Base-by-base conservation (phyloP, 2,329 filamentous ascomycete species). In the Ascochyta lentis region DNA sequence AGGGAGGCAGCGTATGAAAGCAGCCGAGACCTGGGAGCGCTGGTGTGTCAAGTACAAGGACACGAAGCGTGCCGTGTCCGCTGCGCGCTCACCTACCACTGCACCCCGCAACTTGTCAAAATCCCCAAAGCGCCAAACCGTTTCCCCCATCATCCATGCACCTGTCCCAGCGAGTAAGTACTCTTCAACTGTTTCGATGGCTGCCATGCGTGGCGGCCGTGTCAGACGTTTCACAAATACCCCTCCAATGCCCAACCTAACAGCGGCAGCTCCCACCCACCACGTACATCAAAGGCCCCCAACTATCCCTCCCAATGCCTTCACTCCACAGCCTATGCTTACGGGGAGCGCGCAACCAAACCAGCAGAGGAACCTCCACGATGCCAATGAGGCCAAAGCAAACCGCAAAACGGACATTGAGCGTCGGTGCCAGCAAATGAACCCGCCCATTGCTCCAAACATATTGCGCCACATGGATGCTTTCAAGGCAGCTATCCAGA, bases 401-500 rank as follows among this genome's bases (percentile, higher is more conserved):
- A 81, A 80, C 54, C 83, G 89, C 58, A 85, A 84, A 69, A 79
- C 81, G 13, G 90, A 92, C 63, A 92, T 94, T 66, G 89, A 92
- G 72, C 83, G 83, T 47, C 84, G 89, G 26, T 90, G 88, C 67
- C 76, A 84, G 71, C 79, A 83, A 43, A 80, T 94, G 44, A 75
- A 86, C 29, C 89, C 89, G 24, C 88, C 90, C 1, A 78, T 94
- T 53, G 77, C 79, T 44, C 76, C 86, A 35, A 81, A 80, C 61
- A 80, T 90, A 38, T 79, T 93, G 54, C 82, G 83, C 51, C 86
- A 89, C 67, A 90, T 92, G 74, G 83, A 89, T 42, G 86, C 89
- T 1, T 94, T 92, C 72, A 85, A 89, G 68, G 89, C 88, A 34
- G 87, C 90, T 27, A 83, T 90, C 41, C 85, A 90, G 60, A 89